phyloP scores from a whole-genome alignment of 441 rosid genomes.

The Euphorbia celastroides region DNA sequence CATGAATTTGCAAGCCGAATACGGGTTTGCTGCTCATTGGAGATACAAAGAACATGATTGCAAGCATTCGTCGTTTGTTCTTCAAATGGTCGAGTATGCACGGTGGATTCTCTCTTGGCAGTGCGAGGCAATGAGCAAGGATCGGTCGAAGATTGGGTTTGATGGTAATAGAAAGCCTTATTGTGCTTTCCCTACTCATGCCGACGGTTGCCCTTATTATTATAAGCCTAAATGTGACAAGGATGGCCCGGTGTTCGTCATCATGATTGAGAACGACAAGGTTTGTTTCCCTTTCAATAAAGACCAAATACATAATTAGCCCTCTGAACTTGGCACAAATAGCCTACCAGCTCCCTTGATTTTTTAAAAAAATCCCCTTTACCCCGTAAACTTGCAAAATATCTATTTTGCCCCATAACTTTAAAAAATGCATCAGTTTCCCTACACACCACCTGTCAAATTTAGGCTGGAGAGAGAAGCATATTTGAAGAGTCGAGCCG shows the following conservation, averaged over 20 bases:
- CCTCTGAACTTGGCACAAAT: too few relatives aligned
- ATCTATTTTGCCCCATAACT: too few relatives aligned
- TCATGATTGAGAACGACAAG: constrained; percentile 80
- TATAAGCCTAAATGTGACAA: constrained; percentile 54
- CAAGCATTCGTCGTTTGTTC: constrained; percentile 70
- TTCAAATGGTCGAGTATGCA: constrained; percentile 99
- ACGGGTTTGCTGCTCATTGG: constrained; percentile 99
- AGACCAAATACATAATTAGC: too few relatives aligned
- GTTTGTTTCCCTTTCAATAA: constrained; percentile 32
- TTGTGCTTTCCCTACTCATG: constrained; percentile 71
- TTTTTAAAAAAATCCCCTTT: too few relatives aligned
- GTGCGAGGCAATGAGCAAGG: constrained; percentile 78
- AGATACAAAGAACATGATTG: constrained; percentile 91
- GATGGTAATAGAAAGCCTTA: constrained; percentile 53
- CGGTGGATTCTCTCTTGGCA: constrained; percentile 95
- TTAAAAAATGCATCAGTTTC: too few relatives aligned
- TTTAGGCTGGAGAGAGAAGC: too few relatives aligned
- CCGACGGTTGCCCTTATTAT: constrained; percentile 64
- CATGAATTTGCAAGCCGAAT: constrained; percentile 95
- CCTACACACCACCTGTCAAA: too few relatives aligned
- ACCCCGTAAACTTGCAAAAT: too few relatives aligned
- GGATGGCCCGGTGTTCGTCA: constrained; percentile 72
- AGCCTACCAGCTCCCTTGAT: too few relatives aligned
- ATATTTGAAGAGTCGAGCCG: too few relatives aligned
- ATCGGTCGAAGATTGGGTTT: constrained; percentile 37